Conservation (phyloP, 208 protist species). For the Acanthamoeba culbertsoni region DNA sequence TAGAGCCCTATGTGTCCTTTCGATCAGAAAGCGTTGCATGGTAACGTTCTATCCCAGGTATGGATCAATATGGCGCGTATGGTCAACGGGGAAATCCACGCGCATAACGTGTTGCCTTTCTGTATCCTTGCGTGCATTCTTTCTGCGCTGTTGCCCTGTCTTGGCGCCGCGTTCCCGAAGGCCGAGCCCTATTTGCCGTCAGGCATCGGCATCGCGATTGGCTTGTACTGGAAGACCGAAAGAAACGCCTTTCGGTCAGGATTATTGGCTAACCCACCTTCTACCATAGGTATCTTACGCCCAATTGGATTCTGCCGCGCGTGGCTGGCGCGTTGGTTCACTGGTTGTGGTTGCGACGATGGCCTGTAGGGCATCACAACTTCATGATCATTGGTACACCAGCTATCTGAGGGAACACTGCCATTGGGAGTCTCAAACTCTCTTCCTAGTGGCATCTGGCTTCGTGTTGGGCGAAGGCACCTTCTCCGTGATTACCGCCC, state of each 20-base stretch:
- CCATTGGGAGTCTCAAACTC: neutral
- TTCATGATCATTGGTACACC: conserved; percentile 62
- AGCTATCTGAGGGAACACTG: neutral
- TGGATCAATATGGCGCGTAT: conserved; percentile 73
- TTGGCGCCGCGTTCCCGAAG: neutral
- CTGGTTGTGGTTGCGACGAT: conserved; percentile 50
- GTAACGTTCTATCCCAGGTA: neutral
- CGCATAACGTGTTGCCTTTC: conserved; percentile 59
- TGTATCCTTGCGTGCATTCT: conserved; percentile 42
- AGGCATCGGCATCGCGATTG: conserved; percentile 72
- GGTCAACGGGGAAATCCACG: conserved; percentile 59
- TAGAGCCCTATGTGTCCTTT: neutral
- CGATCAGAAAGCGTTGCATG: neutral
- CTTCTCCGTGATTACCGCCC: conserved; percentile 63
- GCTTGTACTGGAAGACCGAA: too few relatives aligned
- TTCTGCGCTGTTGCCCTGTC: conserved; percentile 49
- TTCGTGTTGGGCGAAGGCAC: conserved; percentile 77
- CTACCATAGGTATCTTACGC: conserved; percentile 58
- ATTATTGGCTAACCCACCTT: too few relatives aligned
- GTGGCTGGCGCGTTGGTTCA: conserved; percentile 59
- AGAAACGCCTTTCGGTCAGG: too few relatives aligned
- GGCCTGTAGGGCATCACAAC: neutral
- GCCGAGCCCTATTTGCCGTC: conserved; percentile 57
- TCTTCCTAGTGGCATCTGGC: conserved; percentile 67
- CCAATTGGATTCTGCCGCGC: conserved; percentile 69